phyloP scores from a whole-genome alignment of 164 flowering plant species.

The Macadamia integrifolia region DNA sequence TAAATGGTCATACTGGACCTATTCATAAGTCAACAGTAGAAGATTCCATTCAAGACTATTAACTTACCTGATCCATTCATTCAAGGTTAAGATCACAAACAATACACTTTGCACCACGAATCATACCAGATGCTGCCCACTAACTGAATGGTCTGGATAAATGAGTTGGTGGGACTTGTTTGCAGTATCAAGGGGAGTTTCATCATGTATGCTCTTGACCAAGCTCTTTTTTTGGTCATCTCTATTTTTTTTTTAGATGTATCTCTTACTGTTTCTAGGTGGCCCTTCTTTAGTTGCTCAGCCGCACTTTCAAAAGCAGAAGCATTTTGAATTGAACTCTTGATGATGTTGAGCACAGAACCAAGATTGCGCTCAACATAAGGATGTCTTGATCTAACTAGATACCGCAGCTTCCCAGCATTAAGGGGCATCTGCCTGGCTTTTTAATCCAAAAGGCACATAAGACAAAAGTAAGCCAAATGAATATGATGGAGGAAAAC shows the following conservation, averaged over 20 bases:
- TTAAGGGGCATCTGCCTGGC: constrained; percentile 85
- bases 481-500: background rate
- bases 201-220: background rate
- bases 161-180: background rate
- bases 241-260: background rate
- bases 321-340: constrained; percentile 60
- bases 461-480: constrained; percentile 8
- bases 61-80: background rate
- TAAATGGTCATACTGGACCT: background rate
- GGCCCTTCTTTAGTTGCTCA: constrained; percentile 50
- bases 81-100: background rate
- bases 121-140: background rate
- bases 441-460: constrained; percentile 26
- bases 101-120: background rate
- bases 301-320: constrained; percentile 62
- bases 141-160: background rate
- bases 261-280: constrained; percentile 38
- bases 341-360: constrained; percentile 61
- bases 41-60: background rate
- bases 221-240: background rate
- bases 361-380: constrained; percentile 72
- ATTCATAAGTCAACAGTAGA: background rate
- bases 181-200: background rate
- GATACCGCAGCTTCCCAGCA: constrained; percentile 46
- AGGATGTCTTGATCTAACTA: constrained; percentile 67